A percentile compares a stretch with the other conserved stretches of the same genome.
phyloP scores from a whole-genome alignment of 1,284 basidiomycete species.

The Xanthoconium separans region DNA sequence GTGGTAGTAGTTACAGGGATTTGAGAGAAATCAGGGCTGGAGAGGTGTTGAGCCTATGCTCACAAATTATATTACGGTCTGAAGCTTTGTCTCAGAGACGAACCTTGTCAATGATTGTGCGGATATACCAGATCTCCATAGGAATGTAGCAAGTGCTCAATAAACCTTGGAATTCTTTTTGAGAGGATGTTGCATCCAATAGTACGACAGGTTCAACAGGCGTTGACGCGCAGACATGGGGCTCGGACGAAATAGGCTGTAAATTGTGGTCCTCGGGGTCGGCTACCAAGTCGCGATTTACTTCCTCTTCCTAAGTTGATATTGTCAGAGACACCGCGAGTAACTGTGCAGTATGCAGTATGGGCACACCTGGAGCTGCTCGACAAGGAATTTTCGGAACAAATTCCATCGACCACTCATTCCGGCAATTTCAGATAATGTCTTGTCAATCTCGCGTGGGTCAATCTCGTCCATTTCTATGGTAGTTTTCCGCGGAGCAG shows the following conservation, averaged over 20 bases:
- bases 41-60: conserved; percentile 66
- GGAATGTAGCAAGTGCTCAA: conserved; percentile 81
- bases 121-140: conserved; percentile 90
- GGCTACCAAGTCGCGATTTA: conserved; percentile 1
- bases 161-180: conserved; percentile 65
- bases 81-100: conserved; percentile 6
- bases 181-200: conserved; percentile 53
- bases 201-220: conserved; percentile 17
- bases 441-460: conserved; percentile 86
- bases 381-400: conserved; percentile 85
- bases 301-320: conserved; percentile 22
- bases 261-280: background rate
- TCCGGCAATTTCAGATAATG: conserved; percentile 82
- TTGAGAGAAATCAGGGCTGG: conserved; percentile 67
- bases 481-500: conserved; percentile 36
- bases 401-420: conserved; percentile 92
- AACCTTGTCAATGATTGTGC: conserved; percentile 88
- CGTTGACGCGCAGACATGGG: background rate
- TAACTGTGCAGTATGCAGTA: background rate
- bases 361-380: conserved; percentile 57
- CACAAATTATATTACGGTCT: conserved; percentile 1
- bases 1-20: conserved; percentile 63
- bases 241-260: background rate
- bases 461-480: conserved; percentile 71
- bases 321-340: background rate